Conservation (phyloP, 2,329 filamentous ascomycete genomes). For the Aspergillus hortae region DNA sequence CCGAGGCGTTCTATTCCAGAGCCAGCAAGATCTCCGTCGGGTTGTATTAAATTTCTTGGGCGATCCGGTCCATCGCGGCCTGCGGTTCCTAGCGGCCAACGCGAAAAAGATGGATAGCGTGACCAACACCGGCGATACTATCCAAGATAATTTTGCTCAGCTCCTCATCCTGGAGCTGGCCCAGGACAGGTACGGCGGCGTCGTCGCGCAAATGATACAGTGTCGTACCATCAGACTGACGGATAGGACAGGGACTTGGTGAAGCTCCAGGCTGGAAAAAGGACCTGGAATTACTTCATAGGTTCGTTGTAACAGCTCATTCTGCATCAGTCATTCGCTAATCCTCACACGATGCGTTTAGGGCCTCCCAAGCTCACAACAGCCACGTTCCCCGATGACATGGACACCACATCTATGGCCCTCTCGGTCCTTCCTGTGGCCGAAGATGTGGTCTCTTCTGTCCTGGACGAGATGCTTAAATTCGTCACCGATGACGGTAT, state of each 20-base stretch:
- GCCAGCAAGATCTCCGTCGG: background rate
- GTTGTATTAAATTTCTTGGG: slow-evolving; percentile 1
- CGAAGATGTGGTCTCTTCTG: slow-evolving; percentile 4
- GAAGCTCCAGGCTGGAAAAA: background rate
- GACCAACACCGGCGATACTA: slow-evolving; percentile 17
- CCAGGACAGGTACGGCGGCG: slow-evolving; percentile 11
- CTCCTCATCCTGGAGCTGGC: slow-evolving; percentile 25
- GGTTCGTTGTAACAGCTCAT: background rate
- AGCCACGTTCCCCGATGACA: slow-evolving; percentile 27
- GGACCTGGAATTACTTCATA: slow-evolving; percentile 27
- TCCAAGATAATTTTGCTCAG: slow-evolving; percentile 28
- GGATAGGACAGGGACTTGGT: slow-evolving; percentile 8
- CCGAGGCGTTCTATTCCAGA: slow-evolving; percentile 13
- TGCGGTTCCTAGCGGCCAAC: slow-evolving; percentile 2
- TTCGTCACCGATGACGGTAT: slow-evolving; percentile 21
- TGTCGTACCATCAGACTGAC: background rate
- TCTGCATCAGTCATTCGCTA: background rate
- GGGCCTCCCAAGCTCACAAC: slow-evolving; percentile 1
- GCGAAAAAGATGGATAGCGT: slow-evolving; percentile 11
- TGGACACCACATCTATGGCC: slow-evolving; percentile 33
- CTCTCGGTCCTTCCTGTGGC: slow-evolving; percentile 22
- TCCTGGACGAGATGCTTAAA: slow-evolving; percentile 19
- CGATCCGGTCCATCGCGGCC: slow-evolving; percentile 7
- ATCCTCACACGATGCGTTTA: background rate
- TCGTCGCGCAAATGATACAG: background rate